phyloP scores from a whole-genome alignment of 2,329 filamentous ascomycete genomes.

The Aureobasidium sp. region DNA sequence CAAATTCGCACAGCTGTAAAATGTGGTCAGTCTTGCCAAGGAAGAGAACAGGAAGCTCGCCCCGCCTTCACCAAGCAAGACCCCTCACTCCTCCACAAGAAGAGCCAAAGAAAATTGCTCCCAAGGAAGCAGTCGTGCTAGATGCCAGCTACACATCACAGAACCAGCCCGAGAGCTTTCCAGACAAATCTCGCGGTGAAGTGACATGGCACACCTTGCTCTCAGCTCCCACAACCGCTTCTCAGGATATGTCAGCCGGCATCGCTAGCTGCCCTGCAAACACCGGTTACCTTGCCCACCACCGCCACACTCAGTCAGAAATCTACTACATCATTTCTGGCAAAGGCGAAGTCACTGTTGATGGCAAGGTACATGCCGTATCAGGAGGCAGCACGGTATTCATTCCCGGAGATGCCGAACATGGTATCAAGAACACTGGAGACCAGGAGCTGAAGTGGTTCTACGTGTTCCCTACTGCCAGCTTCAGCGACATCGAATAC shows the following conservation, averaged over 20 bases:
- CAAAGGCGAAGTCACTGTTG: constrained; percentile 32
- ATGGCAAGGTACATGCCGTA: constrained; percentile 31
- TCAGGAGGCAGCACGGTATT: constrained; percentile 33
- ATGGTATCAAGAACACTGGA: constrained; percentile 28
- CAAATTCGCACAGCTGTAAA: neutral
- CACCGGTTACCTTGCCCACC: constrained; percentile 32
- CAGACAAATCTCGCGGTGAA: constrained; percentile 16
- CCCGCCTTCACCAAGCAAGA: neutral
- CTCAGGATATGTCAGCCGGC: constrained; percentile 30
- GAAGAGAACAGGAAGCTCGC: neutral
- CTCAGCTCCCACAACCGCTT: constrained; percentile 27
- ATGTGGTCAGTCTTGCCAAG: constrained; percentile 9
- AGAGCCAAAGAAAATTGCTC: neutral
- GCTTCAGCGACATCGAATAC: constrained; percentile 16
- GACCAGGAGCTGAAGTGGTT: constrained; percentile 15
- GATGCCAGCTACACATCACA: neutral
- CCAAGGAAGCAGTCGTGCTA: neutral
- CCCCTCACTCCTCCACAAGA: neutral
- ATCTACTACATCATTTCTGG: constrained; percentile 39
- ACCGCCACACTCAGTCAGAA: constrained; percentile 39
- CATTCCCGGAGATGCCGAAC: constrained; percentile 39
- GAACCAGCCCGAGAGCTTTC: neutral
- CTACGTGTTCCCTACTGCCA: constrained; percentile 16
- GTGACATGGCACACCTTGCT: constrained; percentile 38
- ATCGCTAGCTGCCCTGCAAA: constrained; percentile 31